Base-by-base conservation (phyloP, 2,329 filamentous ascomycete genomes). In the Cordyceps cateniannulata region DNA sequence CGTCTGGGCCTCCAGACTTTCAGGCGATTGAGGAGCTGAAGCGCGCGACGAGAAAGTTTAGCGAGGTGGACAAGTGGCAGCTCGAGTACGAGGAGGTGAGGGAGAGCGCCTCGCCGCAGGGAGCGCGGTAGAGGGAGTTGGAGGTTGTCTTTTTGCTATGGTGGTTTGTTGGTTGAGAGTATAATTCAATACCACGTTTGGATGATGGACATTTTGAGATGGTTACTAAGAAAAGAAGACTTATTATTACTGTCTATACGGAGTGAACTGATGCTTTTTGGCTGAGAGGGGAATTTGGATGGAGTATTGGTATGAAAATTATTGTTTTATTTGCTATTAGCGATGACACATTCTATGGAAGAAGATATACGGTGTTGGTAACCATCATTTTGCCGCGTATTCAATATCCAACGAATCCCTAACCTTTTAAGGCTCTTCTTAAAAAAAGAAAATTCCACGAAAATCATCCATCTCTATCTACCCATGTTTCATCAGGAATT, bases 21-120 rank as follows among this genome's bases (percentile, higher is more conserved):
- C 70, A 74, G 7, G 69, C 79, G 52, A 75, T 79, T 25, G 72
- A 80, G 47, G 84, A 86, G 75, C 74, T 89, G 63, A 83, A 82
- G 71, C 76, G 79, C 54, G 83, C 84, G 45, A 77, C 77, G 10
- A 79, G 76, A 69, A 88, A 88, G 72, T 89, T 89, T 67, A 79
- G 82, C 70, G 86, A 89, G 72, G 86, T 89, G 45, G 86, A 89
- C 70, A 77, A 80, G 72, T 89, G 85, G 85, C 79, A 86, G 72
- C 73, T 89, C 63, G 84, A 85, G 55, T 89, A 83, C 71, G 86
- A 89, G 74, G 84, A 86, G 65, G 79, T 85, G 53, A 79, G 79
- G 24, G 79, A 82, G 55, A 59, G 60, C 42, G 38, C 29, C 29
- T 59, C 60, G 42, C 60, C 60, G 25, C 48, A 59, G 42, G 60